Percentiles rank a stretch among this genome's conserved stretches.
Evolutionary conservation across 176 grass and related monocot species (phyloP).

Genomic region (Oryza rufipogon): DNA sequence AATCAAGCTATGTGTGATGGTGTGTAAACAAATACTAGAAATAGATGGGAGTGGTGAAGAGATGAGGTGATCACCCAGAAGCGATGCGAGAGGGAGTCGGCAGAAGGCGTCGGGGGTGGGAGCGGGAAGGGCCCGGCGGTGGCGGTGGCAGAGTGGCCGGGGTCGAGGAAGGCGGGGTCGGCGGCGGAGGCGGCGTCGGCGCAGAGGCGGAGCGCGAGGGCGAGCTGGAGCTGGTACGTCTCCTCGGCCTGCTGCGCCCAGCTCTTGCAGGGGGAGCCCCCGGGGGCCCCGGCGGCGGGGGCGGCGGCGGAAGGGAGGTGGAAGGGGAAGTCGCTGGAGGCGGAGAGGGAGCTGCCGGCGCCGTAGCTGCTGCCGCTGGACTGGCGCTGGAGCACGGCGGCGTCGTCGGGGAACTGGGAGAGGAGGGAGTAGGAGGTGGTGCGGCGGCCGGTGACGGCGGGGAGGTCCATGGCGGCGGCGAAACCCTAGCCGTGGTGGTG

Average conservation of each 20-base stretch:
- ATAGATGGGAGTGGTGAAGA: not conserved
- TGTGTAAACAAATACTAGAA: not conserved
- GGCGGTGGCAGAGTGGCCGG: constrained; percentile 23
- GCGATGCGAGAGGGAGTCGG: constrained; percentile 74
- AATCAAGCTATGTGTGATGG: not conserved
- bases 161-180: constrained; percentile 80
- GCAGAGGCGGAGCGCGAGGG: constrained; percentile 89
- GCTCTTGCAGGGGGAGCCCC: constrained; percentile 68
- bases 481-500: not conserved
- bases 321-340: constrained; percentile 71
- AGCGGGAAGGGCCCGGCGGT: constrained; percentile 47
- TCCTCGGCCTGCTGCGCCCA: constrained; percentile 99
- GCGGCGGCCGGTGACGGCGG: constrained; percentile 33
- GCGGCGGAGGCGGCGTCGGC: constrained; percentile 70
- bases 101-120: constrained; percentile 40
- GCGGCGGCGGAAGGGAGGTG: constrained; percentile 35
- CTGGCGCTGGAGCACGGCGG: constrained; percentile 66
- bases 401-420: constrained; percentile 60
- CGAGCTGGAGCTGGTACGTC: constrained; percentile 95
- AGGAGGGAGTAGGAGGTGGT: constrained; percentile 60
- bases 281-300: not conserved
- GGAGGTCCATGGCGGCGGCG: constrained; percentile 43
- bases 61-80: constrained; percentile 62
- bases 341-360: constrained; percentile 76
- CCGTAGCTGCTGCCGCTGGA: constrained; percentile 97